A percentile compares a stretch with the other conserved stretches of the same genome.
Evolutionary conservation across 345 rosid species (phyloP).

Genomic region (Euphorbia pulcherrima): DNA sequence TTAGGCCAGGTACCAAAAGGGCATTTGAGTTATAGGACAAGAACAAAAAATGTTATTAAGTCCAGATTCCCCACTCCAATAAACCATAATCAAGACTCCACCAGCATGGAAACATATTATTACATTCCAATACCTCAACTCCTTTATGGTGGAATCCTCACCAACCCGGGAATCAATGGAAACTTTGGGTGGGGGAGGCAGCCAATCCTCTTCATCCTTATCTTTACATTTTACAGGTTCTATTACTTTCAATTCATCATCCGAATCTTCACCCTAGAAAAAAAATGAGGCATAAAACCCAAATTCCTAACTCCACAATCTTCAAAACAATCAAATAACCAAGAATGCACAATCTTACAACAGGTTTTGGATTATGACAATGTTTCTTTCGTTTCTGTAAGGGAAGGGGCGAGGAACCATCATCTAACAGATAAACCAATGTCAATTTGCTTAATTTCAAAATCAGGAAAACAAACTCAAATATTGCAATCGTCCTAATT

Average conservation of each 20-base stretch:
- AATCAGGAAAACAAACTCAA: neutral
- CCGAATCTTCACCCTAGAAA: constrained; percentile 28
- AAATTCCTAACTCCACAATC: neutral
- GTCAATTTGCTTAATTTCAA: neutral
- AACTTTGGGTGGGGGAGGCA: constrained; percentile 61
- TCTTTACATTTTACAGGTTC: constrained; percentile 24
- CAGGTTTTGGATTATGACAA: constrained; percentile 1
- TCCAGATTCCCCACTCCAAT: neutral
- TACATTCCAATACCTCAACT: constrained; percentile 45
- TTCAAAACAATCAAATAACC: neutral
- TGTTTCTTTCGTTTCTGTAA: constrained; percentile 23
- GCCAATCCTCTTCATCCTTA: constrained; percentile 62
- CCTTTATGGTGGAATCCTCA: constrained; percentile 61
- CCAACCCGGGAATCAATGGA: constrained; percentile 21
- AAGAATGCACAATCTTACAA: constrained; percentile 18
- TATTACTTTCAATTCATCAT: constrained; percentile 35
- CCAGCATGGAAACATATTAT: neutral
- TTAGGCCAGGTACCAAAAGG: no score
- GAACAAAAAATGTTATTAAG: no score
- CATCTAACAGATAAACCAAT: constrained; percentile 24
- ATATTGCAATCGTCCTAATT: no score
- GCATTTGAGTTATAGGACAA: no score
- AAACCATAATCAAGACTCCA: neutral
- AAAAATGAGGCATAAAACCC: neutral
- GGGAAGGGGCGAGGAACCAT: constrained; percentile 15